These are phyloP conservation scores for Neurospora terricola DNA, from an alignment of 495 filamentous ascomycete genomes.

Conservation along the genomic window DNA sequence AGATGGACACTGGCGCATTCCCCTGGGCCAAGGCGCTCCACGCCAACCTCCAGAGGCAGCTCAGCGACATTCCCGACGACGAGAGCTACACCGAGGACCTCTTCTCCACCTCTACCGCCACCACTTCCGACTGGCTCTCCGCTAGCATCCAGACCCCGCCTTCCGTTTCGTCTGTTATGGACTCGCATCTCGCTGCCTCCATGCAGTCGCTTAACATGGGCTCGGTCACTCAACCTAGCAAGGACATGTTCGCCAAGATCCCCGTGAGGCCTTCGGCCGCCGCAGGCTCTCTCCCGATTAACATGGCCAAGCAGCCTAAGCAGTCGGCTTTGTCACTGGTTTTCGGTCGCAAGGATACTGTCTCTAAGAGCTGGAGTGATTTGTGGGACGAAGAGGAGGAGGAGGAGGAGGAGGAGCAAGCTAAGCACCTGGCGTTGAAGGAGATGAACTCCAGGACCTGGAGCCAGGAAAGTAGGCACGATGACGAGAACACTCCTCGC, in stretches of 20 bases:
- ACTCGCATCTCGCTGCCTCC: constrained; percentile 64
- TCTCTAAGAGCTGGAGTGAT: constrained; percentile 97
- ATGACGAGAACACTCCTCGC: constrained; percentile 36
- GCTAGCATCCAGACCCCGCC: constrained; percentile 51
- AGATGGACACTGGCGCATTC: constrained; percentile 70
- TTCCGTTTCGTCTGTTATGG: constrained; percentile 69
- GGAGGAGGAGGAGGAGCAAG: constrained; percentile 42
- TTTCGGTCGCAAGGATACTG: constrained; percentile 63
- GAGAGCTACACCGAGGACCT: constrained; percentile 77
- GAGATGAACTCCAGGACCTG: constrained; percentile 71
- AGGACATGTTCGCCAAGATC: constrained; percentile 20
- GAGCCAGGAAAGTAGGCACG: constrained; percentile 62
- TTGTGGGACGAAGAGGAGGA: constrained; percentile 86
- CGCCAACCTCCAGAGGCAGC: constrained; percentile 67
- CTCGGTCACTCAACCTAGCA: constrained; percentile 25
- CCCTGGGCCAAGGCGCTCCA: constrained; percentile 92
- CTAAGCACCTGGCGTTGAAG: constrained; percentile 50
- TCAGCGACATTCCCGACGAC: constrained; percentile 73
- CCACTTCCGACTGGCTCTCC: constrained; percentile 59
- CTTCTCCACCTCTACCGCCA: constrained; percentile 70
- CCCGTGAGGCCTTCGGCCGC: constrained; percentile 33
- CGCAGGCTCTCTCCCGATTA: constrained; percentile 70
- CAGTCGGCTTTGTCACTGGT: constrained; percentile 62
- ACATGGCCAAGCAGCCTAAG: constrained; percentile 49
- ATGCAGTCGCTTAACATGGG: constrained; percentile 46